Conservation (phyloP, 306 rosid genomes). For the Pueraria montana region DNA sequence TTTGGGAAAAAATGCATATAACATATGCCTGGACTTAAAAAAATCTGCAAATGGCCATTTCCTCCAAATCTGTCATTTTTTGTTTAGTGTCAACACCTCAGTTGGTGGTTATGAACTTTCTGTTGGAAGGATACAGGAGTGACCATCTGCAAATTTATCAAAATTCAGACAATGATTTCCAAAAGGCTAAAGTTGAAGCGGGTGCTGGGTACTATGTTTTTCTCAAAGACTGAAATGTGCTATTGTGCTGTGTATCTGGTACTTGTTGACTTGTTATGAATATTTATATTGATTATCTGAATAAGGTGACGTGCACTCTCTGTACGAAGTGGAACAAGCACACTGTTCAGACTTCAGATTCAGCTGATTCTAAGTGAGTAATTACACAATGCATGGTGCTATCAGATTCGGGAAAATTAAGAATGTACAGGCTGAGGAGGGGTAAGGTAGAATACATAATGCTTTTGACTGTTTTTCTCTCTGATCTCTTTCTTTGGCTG, state of each 20-base stretch:
- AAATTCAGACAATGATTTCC: slow-evolving; percentile 31
- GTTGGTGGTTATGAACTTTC: not conserved
- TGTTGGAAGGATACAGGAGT: slow-evolving; percentile 14
- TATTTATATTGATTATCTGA: slow-evolving; percentile 14
- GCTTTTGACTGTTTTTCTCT: not conserved
- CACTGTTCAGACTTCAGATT: slow-evolving; percentile 10
- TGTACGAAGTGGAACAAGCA: slow-evolving; percentile 12
- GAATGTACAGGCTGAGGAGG: not conserved
- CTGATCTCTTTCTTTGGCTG: not conserved
- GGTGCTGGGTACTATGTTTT: slow-evolving; percentile 24
- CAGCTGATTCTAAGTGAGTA: not conserved
- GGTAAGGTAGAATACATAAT: not conserved
- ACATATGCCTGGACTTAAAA: slow-evolving; percentile 29
- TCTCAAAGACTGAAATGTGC: slow-evolving; percentile 1
- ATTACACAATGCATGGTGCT: slow-evolving; percentile 1
- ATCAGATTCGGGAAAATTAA: slow-evolving; percentile 19
- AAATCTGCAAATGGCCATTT: slow-evolving; percentile 21
- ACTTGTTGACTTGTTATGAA: slow-evolving; percentile 8
- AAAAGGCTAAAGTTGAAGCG: slow-evolving; percentile 23
- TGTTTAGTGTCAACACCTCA: not conserved
- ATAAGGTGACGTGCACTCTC: not conserved
- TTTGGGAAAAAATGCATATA: not conserved
- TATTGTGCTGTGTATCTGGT: slow-evolving; percentile 12
- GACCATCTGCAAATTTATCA: slow-evolving; percentile 22
- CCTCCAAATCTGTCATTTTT: not conserved